Percentiles rank a stretch among this genome's conserved stretches.
These are phyloP conservation scores for Asterochloris sp. DNA, from an alignment of 139 green algal species.

Conservation along the genomic window DNA sequence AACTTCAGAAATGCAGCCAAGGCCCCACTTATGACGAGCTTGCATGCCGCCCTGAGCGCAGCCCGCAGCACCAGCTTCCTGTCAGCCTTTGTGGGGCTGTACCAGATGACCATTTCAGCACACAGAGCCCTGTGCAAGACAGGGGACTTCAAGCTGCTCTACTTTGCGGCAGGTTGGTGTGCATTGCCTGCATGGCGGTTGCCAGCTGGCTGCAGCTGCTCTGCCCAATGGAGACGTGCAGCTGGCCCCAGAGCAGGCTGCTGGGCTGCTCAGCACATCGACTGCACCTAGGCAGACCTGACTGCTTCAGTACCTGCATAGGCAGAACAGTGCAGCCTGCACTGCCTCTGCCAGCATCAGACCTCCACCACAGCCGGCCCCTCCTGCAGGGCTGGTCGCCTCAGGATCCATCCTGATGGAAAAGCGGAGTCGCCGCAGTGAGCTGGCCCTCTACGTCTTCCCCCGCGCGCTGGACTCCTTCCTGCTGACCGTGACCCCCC, in stretches of 20 bases:
- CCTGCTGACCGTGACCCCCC: conserved; percentile 32
- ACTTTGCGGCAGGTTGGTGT: conserved; percentile 8
- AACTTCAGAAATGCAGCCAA: conserved; percentile 21
- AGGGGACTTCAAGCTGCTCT: conserved; percentile 15
- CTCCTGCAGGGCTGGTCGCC: conserved; percentile 2
- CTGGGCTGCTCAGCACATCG: no score
- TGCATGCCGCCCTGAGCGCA: conserved; percentile 11
- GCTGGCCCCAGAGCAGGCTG: no score
- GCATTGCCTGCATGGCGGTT: no score
- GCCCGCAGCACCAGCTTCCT: conserved; percentile 25
- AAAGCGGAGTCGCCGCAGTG: conserved; percentile 37
- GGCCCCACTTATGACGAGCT: conserved; percentile 1
- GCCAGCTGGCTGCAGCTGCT: no score
- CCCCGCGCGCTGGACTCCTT: conserved; percentile 39
- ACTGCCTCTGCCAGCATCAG: no score
- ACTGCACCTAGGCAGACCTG: no score
- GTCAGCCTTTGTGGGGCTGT: conserved; percentile 25
- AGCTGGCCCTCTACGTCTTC: conserved; percentile 45
- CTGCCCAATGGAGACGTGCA: no score
- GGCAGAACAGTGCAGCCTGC: no score
- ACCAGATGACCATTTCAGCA: conserved; percentile 2
- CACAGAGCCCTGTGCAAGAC: conserved; percentile 2
- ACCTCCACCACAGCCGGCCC: no score
- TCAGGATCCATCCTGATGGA: conserved; percentile 32
- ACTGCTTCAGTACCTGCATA: no score